Base-by-base conservation (phyloP, 2,329 filamentous ascomycete species). In the Botrytis pseudocinerea region DNA sequence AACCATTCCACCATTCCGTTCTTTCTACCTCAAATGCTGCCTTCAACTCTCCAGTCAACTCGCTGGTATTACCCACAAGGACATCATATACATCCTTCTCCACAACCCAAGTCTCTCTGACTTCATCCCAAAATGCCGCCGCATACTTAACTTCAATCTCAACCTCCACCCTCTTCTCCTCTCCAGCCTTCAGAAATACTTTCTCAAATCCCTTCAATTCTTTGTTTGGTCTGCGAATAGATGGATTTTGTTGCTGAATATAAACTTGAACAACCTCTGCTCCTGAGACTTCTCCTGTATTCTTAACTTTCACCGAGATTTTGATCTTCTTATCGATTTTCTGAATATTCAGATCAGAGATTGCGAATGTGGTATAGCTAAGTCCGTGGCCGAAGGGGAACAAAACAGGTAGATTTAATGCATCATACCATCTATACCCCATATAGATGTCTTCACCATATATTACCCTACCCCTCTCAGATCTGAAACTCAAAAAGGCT, bases 401-500 rank as follows among this genome's bases (percentile, higher is more conserved):
- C 42, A 92, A 86, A 0, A 91, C 88, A 0, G 86, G 84, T 7
- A 89, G 85, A 51, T 90, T 85, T n/a, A 87, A 85, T 78, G 88
- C 90, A 79, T 96, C 93, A 81, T 93, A 96, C 84, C 90, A 94
- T 35, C 92, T 87, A 83, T 96, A 96, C 5, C 93, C 93, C 54
- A 95, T 85, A 80, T 93, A 95, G 63, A 96, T 85, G 74, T 93
- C 93, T 81, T 96, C 93, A 64, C 92, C 92, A 79, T 95, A 96
- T 1, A 94, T 83, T 0, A 91, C 90, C 73, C 91, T 87, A 62
- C 92, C 88, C 51, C 90, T 89, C 81, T 95, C 92, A 20, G 87
- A 87, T 54, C 86, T 84, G 81, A 90, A 95, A 84, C 94, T 95
- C 78, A 94, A 85, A 82, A 91, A 94, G 0, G 91, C 88, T 1